These are phyloP conservation scores for Apium graveolens DNA, from an alignment of 129 eudicot genomes.

Conservation along the genomic window DNA sequence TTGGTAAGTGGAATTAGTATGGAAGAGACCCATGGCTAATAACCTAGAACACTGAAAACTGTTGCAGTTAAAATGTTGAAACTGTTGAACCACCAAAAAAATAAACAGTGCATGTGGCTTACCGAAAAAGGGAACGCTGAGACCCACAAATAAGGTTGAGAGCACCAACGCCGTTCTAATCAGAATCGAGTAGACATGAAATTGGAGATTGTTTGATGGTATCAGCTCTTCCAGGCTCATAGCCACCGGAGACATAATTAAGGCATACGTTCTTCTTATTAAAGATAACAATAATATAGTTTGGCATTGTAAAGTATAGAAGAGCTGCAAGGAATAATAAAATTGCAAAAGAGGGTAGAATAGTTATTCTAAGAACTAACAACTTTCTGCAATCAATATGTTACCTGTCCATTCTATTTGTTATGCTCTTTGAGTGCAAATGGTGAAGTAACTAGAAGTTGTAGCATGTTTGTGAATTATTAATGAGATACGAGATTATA, in stretches of 20 bases:
- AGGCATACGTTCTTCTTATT: slow-evolving; percentile 61
- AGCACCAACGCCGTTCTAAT: slow-evolving; percentile 73
- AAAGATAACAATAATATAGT: slow-evolving; percentile 24
- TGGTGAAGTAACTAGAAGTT: background rate
- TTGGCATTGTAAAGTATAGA: background rate
- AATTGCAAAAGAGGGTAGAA: background rate
- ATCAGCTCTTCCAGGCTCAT: slow-evolving; percentile 90
- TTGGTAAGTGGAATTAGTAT: background rate
- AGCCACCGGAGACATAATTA: slow-evolving; percentile 87
- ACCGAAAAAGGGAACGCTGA: slow-evolving; percentile 80
- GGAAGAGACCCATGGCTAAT: background rate
- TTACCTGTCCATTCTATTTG: background rate
- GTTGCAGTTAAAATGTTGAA: background rate
- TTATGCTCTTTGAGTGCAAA: background rate
- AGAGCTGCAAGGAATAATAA: background rate
- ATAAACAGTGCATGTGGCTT: background rate
- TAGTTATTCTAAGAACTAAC: background rate
- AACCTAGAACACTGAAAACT: background rate
- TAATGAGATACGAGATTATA: background rate
- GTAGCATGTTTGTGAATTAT: background rate
- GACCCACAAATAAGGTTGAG: slow-evolving; percentile 71
- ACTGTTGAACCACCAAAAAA: background rate
- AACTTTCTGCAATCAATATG: background rate
- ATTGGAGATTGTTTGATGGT: slow-evolving; percentile 48
- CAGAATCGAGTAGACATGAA: slow-evolving; percentile 48